Base-by-base conservation (phyloP, 805 yeast genomes). In the Metschnikowia cubensis region DNA sequence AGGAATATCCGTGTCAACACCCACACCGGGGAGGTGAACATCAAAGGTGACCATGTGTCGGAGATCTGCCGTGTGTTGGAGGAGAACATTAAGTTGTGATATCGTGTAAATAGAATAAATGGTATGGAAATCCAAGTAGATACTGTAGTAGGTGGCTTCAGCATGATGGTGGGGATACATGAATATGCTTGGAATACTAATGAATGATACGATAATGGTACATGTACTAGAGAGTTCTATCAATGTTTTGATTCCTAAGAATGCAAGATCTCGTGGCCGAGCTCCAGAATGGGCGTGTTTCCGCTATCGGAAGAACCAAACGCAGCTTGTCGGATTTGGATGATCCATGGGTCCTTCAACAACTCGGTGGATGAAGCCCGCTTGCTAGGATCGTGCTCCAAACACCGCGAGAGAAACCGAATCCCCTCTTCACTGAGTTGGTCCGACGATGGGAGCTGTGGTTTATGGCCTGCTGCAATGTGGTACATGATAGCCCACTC, bases 401-500 rank as follows among this genome's bases (percentile, higher is more conserved):
- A 74, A 65, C 97, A 88, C 55, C 84, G 77, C 13, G 81, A 73
- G 56, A 94, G 68, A 65, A 94, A 91, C 20, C 74, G 73, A 45
- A 74, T 77, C 15, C 99, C 98, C 13, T 75, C 80, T 14, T 75
- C 78, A 57, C 94, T 84, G 48, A 94, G 72, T 67, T 89, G 96
- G 52, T 86, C 94, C 1, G 76, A 68, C 0, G 82, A 66, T 4
- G 99, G 99, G 47, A 92, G 73, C 59, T 81, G 89, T 0, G 99
- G 99, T 51, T 82, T 76, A 63, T 89, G 94, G 1, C 97, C 96
- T 2, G 96, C 95, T 0, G 97, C 98, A 62, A 94, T 94, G 65
- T 89, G 97, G 63, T 91, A 94, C 98, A 94, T 92, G 46, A 94
- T 88, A 1, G 98, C 97, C 95, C 95, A 94, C 64, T 92, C 98